Percentiles rank a stretch among this genome's conserved stretches.
These are phyloP conservation scores for Magnaporthiopsis incrustans DNA, from an alignment of 2,329 filamentous ascomycete species.

Conservation along the genomic window DNA sequence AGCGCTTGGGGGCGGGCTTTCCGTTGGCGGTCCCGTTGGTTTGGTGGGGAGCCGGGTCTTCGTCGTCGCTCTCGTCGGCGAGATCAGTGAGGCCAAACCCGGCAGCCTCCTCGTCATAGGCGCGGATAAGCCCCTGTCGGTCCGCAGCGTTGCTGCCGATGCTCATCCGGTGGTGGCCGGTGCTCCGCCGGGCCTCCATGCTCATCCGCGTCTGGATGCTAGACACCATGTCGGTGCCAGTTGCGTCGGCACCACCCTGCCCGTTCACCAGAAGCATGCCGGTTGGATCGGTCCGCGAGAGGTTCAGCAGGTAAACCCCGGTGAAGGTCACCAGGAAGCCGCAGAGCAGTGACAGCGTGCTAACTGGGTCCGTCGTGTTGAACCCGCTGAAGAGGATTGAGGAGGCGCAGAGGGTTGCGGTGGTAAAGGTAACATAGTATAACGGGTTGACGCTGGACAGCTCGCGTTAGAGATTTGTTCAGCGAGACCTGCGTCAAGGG, in stretches of 20 bases:
- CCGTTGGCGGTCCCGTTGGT: conserved; percentile 18
- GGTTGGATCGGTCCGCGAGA: conserved; percentile 87
- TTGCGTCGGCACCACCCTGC: conserved; percentile 60
- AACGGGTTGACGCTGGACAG: conserved; percentile 74
- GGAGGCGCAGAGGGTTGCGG: conserved; percentile 84
- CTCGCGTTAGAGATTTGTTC: conserved; percentile 6
- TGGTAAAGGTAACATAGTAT: conserved; percentile 97
- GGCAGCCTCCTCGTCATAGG: conserved; percentile 70
- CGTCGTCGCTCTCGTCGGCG: conserved; percentile 64
- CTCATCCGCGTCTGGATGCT: conserved; percentile 83
- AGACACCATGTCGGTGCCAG: conserved; percentile 86
- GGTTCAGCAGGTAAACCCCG: conserved; percentile 89
- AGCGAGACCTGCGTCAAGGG: not conserved
- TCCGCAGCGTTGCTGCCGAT: conserved; percentile 60
- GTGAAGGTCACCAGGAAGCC: conserved; percentile 94
- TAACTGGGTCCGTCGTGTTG: conserved; percentile 87
- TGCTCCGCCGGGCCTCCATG: conserved; percentile 82
- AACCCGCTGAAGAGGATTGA: conserved; percentile 96
- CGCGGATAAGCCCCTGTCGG: conserved; percentile 75
- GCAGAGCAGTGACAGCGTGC: conserved; percentile 84
- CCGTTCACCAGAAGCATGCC: conserved; percentile 59
- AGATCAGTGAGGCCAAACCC: conserved; percentile 74
- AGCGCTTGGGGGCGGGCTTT: conserved; percentile 23
- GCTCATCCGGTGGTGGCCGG: conserved; percentile 47
- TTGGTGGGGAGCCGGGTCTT: conserved; percentile 27